Evolutionary conservation across 2,329 filamentous ascomycete genomes (phyloP), one percentile per base, ranked within the genome.

Genomic region (Cordyceps farinosa): DNA sequence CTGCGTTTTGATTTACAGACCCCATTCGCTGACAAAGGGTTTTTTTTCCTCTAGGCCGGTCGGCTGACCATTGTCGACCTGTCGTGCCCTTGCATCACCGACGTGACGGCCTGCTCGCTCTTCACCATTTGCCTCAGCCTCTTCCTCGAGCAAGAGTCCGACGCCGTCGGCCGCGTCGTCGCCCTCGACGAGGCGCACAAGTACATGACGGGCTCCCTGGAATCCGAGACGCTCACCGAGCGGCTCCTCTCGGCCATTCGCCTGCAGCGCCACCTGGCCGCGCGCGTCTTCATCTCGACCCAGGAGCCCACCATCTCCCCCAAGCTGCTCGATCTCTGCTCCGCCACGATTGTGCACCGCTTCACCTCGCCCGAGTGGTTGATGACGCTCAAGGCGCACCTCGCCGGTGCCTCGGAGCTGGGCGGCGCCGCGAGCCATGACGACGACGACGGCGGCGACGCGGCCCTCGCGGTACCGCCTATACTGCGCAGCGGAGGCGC

Each of bases 181-280:
- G 88, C 87, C 0, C 76, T 92, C 0, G 89, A 92, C 66, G 89
- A 92, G 70, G 90, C 90, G 0, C 90, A 93, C 70, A 91, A 91
- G 76, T 90, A 87, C 70, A 84, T 90, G 80, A 82, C 80, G 30
- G 77, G 79, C 0, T 81, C 82, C 0, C 72, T 78, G 1, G 84
- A 86, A 45, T 81, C 83, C 1, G 70, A 75, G 3, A 76, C 75
- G 0, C 79, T 92, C 34, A 91, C 87, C 0, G 79, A 87, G 11
- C 79, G 78, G 0, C 76, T 92, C 0, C 77, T 90, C 0, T 78
- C 79, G 0, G 81, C 84, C 0, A 87, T 92, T 66, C 82, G 89
- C 0, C 78, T 87, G 32, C 89, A 92, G 72, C 84, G 89, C 0
- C 90, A 92, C 70, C 74, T 86, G 1, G 88, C 82, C 0, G 80